Percentiles rank a stretch among this genome's conserved stretches.
phyloP scores from a whole-genome alignment of 2,329 filamentous ascomycete genomes.

The Lachnellula occidentalis region DNA sequence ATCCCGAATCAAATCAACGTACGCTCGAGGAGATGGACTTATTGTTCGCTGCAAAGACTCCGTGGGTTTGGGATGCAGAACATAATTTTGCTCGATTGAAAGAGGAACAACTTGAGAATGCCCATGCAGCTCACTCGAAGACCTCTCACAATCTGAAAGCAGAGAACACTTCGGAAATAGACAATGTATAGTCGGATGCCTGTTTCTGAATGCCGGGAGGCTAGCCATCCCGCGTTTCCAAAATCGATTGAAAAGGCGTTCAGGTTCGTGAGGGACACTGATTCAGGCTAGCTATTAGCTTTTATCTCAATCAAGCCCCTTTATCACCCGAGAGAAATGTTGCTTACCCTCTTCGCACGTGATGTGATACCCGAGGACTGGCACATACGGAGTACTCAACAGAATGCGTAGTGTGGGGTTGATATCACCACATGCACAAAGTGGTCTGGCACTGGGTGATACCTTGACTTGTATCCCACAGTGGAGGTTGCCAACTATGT shows the following conservation, averaged over 20 bases:
- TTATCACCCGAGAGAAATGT: too few relatives aligned
- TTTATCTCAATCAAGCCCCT: too few relatives aligned
- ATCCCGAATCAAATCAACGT: slow-evolving; percentile 68
- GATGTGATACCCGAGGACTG: too few relatives aligned
- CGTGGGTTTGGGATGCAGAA: slow-evolving; percentile 69
- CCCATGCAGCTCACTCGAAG: slow-evolving; percentile 30
- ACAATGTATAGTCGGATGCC: too few relatives aligned
- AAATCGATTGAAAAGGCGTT: too few relatives aligned
- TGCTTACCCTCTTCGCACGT: too few relatives aligned
- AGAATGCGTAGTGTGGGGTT: not conserved
- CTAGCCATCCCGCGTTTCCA: too few relatives aligned
- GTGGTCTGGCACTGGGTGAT: not conserved
- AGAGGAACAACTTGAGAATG: slow-evolving; percentile 50
- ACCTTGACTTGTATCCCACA: not conserved
- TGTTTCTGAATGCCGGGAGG: too few relatives aligned
- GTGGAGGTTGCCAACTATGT: not conserved
- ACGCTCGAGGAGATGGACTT: slow-evolving; percentile 73
- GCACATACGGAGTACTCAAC: not conserved
- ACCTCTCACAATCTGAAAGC: too few relatives aligned
- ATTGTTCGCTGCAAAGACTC: slow-evolving; percentile 60
- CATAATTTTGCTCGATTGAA: slow-evolving; percentile 57
- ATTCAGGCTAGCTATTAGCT: too few relatives aligned
- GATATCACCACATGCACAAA: not conserved
- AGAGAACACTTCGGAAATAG: too few relatives aligned
- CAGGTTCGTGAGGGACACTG: too few relatives aligned